These are phyloP conservation scores for Gastrolobium villosum DNA, from an alignment of 306 rosid species.

Conservation along the genomic window DNA sequence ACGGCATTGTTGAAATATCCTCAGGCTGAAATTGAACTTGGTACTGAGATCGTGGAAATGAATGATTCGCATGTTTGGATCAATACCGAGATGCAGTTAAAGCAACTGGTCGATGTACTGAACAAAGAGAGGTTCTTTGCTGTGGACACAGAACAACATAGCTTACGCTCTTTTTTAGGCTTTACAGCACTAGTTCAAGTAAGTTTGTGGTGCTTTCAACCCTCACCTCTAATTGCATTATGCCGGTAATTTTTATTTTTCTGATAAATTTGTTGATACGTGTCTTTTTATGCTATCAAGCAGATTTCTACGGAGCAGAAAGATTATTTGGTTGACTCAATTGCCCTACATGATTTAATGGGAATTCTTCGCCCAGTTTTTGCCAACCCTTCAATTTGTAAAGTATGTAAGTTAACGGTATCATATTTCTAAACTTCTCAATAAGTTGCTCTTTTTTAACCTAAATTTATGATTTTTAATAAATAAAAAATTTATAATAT, in stretches of 20 bases:
- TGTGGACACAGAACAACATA: slow-evolving; percentile 95
- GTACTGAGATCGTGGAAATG: slow-evolving; percentile 54
- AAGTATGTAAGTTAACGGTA: slow-evolving; percentile 61
- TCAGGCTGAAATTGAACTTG: slow-evolving; percentile 55
- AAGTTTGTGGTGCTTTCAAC: slow-evolving; percentile 20
- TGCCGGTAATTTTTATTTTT: slow-evolving; percentile 25
- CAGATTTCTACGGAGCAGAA: slow-evolving; percentile 81
- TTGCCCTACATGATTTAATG: slow-evolving; percentile 86
- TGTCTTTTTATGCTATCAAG: slow-evolving; percentile 26
- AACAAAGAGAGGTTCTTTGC: slow-evolving; percentile 66
- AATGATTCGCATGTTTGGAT: slow-evolving; percentile 73
- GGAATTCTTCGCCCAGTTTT: slow-evolving; percentile 76
- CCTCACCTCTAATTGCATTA: slow-evolving; percentile 1
- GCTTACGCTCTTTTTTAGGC: slow-evolving; percentile 81
- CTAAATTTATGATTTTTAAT: neutral
- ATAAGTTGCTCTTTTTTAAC: slow-evolving; percentile 15
- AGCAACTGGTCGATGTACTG: slow-evolving; percentile 66
- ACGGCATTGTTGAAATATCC: slow-evolving; percentile 56
- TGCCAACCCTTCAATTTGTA: slow-evolving; percentile 78
- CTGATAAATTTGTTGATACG: slow-evolving; percentile 23
- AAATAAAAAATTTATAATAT: neutral
- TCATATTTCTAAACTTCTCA: slow-evolving; percentile 33
- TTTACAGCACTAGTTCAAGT: slow-evolving; percentile 91
- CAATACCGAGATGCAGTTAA: slow-evolving; percentile 67
- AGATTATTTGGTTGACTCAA: slow-evolving; percentile 92